A percentile compares a stretch with the other conserved stretches of the same genome.
Evolutionary conservation across 306 rosid genomes (phyloP).

Genomic region (Sicyos edulis): DNA sequence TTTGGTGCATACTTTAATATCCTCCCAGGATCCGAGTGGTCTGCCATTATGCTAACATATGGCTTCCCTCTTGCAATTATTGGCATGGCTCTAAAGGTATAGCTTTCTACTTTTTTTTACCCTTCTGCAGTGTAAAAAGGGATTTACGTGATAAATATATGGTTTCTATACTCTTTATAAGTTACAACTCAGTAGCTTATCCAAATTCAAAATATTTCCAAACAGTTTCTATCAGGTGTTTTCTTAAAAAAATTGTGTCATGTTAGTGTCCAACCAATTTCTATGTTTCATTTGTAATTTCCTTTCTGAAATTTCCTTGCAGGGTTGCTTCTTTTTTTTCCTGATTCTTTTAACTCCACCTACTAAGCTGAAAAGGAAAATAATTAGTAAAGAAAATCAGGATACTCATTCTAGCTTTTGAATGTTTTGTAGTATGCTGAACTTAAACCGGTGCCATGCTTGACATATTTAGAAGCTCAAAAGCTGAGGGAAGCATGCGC

Average conservation of each 20-base stretch:
- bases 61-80: constrained; percentile 98
- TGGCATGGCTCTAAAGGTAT: constrained; percentile 99
- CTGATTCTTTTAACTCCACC: background rate
- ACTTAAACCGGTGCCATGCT: constrained; percentile 92
- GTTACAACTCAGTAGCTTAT: background rate
- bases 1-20: constrained; percentile 91
- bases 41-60: constrained; percentile 89
- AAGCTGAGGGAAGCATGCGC: constrained; percentile 61
- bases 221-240: background rate
- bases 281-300: background rate
- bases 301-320: background rate
- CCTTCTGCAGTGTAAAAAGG: background rate
- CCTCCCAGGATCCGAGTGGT: constrained; percentile 97
- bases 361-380: background rate
- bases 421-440: constrained; percentile 77
- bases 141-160: background rate
- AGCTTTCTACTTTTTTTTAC: background rate
- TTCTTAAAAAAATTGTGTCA: background rate
- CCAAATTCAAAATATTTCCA: background rate
- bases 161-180: background rate
- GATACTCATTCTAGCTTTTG: constrained; percentile 12
- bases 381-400: background rate
- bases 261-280: background rate
- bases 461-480: constrained; percentile 74
- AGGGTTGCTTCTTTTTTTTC: background rate